phyloP scores from a whole-genome alignment of 306 rosid genomes.

The Purshia tridentata region DNA sequence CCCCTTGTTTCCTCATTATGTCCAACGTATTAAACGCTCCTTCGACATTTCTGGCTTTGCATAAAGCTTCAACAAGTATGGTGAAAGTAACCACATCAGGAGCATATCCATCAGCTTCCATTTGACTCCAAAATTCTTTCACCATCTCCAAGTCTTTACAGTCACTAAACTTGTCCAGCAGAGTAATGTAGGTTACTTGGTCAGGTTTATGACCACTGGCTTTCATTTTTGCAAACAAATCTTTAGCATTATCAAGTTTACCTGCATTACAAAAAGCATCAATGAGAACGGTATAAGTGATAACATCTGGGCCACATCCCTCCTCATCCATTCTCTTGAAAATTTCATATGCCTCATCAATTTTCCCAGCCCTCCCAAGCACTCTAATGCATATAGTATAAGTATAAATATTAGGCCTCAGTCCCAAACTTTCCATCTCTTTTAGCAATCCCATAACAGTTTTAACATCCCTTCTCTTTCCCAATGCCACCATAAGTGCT shows the following conservation, averaged over 20 bases:
- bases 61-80: constrained; percentile 64
- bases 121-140: constrained; percentile 70
- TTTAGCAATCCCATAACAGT: constrained; percentile 66
- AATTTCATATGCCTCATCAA: constrained; percentile 66
- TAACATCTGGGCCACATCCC: constrained; percentile 87
- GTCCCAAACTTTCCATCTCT: constrained; percentile 81
- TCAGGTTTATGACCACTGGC: constrained; percentile 77
- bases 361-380: constrained; percentile 84
- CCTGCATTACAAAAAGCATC: constrained; percentile 88
- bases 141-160: constrained; percentile 52
- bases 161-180: constrained; percentile 74
- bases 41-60: constrained; percentile 66
- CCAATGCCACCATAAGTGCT: constrained; percentile 83
- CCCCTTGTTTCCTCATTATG: constrained; percentile 59
- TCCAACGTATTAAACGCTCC: constrained; percentile 68
- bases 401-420: constrained; percentile 87
- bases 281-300: constrained; percentile 88
- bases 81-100: constrained; percentile 90
- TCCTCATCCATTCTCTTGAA: constrained; percentile 80
- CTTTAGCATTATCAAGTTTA: constrained; percentile 62
- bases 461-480: constrained; percentile 76
- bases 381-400: constrained; percentile 90
- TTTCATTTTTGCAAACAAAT: constrained; percentile 65
- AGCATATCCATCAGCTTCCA: constrained; percentile 84
- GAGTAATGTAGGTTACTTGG: constrained; percentile 71